Base-by-base conservation (phyloP, 495 filamentous ascomycete species). In the Tuber brumale region DNA sequence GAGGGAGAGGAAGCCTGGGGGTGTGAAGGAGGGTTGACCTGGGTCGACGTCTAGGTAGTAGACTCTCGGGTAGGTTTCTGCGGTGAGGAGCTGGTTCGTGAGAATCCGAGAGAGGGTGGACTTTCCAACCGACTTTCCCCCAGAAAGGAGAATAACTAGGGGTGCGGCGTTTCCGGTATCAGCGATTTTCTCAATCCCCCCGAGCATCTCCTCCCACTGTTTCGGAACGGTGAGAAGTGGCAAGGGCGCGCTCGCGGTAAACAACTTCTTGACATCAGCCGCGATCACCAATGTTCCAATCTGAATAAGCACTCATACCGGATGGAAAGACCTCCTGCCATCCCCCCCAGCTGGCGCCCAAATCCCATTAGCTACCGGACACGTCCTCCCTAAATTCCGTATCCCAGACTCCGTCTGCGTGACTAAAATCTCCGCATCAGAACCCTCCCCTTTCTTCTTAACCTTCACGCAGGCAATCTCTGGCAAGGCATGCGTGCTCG, bases 31-130 rank as follows among this genome's bases (percentile, higher is more conserved):
- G n/a, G 91, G 90, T 82, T 91, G 89, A 2, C 88, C 89, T 6
- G 90, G 89, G 73, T 93, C 91, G 1, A 92, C 84, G 74, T 93
- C 91, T 3, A 93, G 85, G 79, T 90, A 90, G 72, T 86, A 87
- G 27, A 90, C 84, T 66, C 27, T 31, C n/a, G 10, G 57, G 27
- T 71, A 74, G 41, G 69, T 44, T 23, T 43, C 45, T 1, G 27
- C 9, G 57, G 88, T 88, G 70, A 92, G 84, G 43, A 91, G 85
- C 70, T 86, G 85, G 77, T 93, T 93, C 18, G 86, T 79, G 6
- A 92, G 81, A 51, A 88, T 85, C 45, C 90, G 89, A 74, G 87
- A 87, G 74, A 92, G 91, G 0, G 89, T 92, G 16, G 91, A 92
- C 83, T 92, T 92, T 43, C 91, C 91, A 35, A 89, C 88, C 0